Evolutionary conservation across 805 yeast genomes (phyloP).

Genomic region (Candida xiaguanensis): DNA sequence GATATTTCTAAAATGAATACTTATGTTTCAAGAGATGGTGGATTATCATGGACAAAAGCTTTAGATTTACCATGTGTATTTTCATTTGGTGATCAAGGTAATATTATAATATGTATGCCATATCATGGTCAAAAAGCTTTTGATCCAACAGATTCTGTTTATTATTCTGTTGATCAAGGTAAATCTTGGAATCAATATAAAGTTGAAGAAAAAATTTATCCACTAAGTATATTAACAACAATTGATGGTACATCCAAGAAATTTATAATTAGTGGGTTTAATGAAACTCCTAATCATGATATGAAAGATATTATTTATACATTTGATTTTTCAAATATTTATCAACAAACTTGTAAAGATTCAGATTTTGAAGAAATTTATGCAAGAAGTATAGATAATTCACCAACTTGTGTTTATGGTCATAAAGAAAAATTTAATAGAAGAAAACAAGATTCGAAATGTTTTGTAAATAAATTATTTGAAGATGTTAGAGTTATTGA

Average conservation of each 20-base stretch:
- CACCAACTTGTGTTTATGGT: conserved; percentile 62
- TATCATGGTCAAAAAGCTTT: conserved; percentile 15
- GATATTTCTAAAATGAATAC: conserved; percentile 33
- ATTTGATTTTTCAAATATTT: conserved; percentile 58
- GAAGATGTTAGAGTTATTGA: conserved; percentile 45
- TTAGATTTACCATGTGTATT: conserved; percentile 50
- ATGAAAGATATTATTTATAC: conserved; percentile 24
- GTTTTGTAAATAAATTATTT: conserved; percentile 51
- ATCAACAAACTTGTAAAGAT: conserved; percentile 37
- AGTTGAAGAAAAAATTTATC: conserved; percentile 42
- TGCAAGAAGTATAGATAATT: conserved; percentile 41
- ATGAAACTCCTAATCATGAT: conserved; percentile 10
- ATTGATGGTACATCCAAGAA: conserved; percentile 67
- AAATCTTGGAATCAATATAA: conserved; percentile 52
- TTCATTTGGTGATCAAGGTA: conserved; percentile 76
- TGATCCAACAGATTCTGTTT: conserved; percentile 23
- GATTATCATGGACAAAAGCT: conserved; percentile 63
- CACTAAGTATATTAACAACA: conserved; percentile 49
- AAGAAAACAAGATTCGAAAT: conserved; percentile 61
- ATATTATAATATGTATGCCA: conserved; percentile 63
- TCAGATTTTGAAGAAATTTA: conserved; percentile 65
- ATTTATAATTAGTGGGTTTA: conserved; percentile 49
- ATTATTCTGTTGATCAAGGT: conserved; percentile 73
- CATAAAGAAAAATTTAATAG: conserved; percentile 59
- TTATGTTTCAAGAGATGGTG: conserved; percentile 73